Evolutionary conservation across 2,329 filamentous ascomycete species (phyloP).

Genomic region (Fonsecaea nubica): DNA sequence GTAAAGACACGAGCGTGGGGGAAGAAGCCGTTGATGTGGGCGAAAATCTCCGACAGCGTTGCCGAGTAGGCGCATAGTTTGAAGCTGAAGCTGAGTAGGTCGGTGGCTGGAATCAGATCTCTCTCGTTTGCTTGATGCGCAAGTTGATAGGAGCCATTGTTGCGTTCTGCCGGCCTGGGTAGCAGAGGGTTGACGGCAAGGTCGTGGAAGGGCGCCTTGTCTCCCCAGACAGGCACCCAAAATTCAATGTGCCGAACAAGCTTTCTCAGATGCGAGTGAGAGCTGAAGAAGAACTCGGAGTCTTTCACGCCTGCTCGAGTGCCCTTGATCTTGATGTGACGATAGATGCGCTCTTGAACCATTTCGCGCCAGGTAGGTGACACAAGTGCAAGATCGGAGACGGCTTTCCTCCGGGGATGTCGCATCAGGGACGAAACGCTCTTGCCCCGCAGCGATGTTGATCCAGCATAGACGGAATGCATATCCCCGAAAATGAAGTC

Average conservation of each 20-base stretch:
- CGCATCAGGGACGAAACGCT: conserved; percentile 64
- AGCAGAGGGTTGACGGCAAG: conserved; percentile 22
- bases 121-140: conserved; percentile 27
- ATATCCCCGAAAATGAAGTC: conserved; percentile 74
- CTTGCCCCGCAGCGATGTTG: conserved; percentile 64
- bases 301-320: conserved; percentile 68
- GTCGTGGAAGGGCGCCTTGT: conserved; percentile 51
- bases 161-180: conserved; percentile 22
- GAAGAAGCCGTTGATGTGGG: conserved; percentile 65
- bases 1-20: conserved; percentile 70
- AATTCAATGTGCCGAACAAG: conserved; percentile 77
- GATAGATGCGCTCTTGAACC: conserved; percentile 74
- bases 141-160: conserved; percentile 25
- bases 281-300: conserved; percentile 66
- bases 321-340: conserved; percentile 77
- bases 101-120: conserved; percentile 50
- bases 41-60: conserved; percentile 72
- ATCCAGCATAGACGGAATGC: conserved; percentile 65
- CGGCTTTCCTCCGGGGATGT: conserved; percentile 70
- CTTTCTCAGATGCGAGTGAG: conserved; percentile 63
- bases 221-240: conserved; percentile 75
- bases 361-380: conserved; percentile 67
- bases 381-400: conserved; percentile 69
- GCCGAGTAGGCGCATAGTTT: conserved; percentile 69
- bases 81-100: conserved; percentile 63